Evolutionary conservation across 1,284 basidiomycete species (phyloP).

Genomic region (Microbotryum lychnidis-dioicae): DNA sequence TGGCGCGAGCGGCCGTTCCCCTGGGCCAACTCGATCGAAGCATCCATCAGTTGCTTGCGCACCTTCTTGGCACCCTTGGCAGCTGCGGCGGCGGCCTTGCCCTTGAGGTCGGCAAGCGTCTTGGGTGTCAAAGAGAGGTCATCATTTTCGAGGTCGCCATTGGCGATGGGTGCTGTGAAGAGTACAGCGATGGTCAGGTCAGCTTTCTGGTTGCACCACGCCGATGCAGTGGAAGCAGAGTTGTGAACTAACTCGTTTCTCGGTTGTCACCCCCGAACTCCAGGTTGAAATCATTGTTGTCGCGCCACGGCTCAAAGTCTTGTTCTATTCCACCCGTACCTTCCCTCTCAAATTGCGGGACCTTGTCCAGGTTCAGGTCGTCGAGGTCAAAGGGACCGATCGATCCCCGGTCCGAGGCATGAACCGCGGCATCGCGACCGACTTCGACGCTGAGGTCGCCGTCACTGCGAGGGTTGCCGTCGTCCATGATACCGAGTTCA

Average conservation of each 20-base stretch:
- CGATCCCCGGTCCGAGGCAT: conserved; percentile 21
- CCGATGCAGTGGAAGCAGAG: too few species aligned
- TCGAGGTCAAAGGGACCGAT: conserved; percentile 16
- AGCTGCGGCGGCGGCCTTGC: conserved; percentile 6
- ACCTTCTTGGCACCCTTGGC: conserved; percentile 9
- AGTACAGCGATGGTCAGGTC: background rate
- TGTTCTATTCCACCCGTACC: background rate
- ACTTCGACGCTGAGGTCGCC: conserved; percentile 21
- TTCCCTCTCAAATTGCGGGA: conserved; percentile 4
- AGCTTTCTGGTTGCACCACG: background rate
- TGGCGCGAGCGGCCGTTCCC: conserved; percentile 13
- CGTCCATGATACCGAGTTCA: conserved; percentile 25
- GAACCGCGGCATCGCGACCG: conserved; percentile 17
- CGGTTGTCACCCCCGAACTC: conserved; percentile 7
- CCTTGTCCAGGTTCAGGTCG: conserved; percentile 8
- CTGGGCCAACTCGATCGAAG: conserved; percentile 27
- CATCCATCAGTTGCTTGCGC: conserved; percentile 13
- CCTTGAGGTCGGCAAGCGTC: conserved; percentile 17
- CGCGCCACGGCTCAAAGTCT: conserved; percentile 10
- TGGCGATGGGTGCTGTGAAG: background rate
- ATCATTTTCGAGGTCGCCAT: conserved; percentile 6
- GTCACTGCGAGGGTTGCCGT: conserved; percentile 11
- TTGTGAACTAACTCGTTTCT: conserved; percentile 2
- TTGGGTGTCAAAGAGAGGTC: conserved; percentile 26
- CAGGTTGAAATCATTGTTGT: conserved; percentile 11